Percentiles rank a stretch among this genome's conserved stretches.
These are phyloP conservation scores for Hygrophila difformis DNA, from an alignment of 257 asterid genomes.

Conservation along the genomic window DNA sequence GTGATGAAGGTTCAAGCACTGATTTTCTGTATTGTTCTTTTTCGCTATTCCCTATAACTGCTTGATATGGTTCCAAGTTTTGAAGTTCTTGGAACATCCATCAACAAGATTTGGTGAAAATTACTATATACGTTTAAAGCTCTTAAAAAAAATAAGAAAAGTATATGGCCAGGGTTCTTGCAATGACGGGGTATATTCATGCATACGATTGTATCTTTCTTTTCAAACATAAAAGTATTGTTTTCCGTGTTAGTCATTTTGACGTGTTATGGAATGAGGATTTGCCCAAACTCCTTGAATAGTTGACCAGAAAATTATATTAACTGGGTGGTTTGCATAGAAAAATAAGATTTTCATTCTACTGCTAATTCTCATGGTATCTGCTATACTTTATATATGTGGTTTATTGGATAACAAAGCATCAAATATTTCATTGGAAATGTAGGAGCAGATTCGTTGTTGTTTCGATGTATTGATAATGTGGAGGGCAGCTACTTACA, in stretches of 20 bases:
- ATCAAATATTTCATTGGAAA: not conserved
- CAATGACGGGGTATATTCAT: constrained; percentile 10
- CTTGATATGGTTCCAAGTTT: too few relatives aligned
- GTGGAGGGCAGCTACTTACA: not conserved
- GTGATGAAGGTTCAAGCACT: too few relatives aligned
- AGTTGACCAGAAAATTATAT: not conserved
- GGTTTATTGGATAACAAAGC: constrained; percentile 1
- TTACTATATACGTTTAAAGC: not conserved
- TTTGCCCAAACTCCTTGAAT: not conserved
- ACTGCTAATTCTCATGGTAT: not conserved
- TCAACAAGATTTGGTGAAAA: not conserved
- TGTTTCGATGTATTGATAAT: not conserved
- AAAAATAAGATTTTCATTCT: not conserved
- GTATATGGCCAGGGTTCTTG: not conserved
- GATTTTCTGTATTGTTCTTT: too few relatives aligned
- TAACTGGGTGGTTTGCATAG: not conserved
- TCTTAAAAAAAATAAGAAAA: not conserved
- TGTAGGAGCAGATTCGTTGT: not conserved
- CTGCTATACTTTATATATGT: constrained; percentile 1
- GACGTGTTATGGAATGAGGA: too few relatives aligned
- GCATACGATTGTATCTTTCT: too few relatives aligned
- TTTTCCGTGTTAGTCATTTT: too few relatives aligned
- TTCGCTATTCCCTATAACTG: too few relatives aligned
- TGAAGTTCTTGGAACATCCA: too few relatives aligned
- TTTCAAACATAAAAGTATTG: too few relatives aligned